Evolutionary conservation across 2,329 filamentous ascomycete genomes (phyloP), one percentile per base, ranked within the genome.

Genomic region (Aureobasidium sp.): DNA sequence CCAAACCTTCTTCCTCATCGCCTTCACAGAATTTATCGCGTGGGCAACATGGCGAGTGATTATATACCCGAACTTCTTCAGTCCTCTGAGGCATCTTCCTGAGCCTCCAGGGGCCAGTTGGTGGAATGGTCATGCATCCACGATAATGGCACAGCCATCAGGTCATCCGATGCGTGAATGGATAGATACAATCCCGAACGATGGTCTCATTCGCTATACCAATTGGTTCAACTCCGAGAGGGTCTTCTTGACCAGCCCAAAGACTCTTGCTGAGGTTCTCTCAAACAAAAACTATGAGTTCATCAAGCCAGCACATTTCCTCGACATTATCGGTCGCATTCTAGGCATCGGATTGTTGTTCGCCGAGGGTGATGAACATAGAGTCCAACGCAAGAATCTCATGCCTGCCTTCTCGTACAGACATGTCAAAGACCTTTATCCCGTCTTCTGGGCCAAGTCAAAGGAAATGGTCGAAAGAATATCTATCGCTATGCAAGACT

Each of bases 321-420:
- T 83, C 37, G 74, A 74, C 47, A 79, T 80, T 1, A 75, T 93
- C 4, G 83, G 81, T 1, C 79, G 83, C 27, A 78, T 91, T 30
- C 78, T 93, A 13, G 88, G 90, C 10, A 75, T 86, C 13, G 89
- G 89, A 10, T 77, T 93, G 15, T 75, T 97, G 41, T 77, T 97
- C 11, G 89, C 90, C 2, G 92, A 97, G 74, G 92, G 92, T n/a
- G 89, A 95, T 13, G 89, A 92, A 69, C 93, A 97, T 73, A 94
- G 88, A 76, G 77, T 83, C 2, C 79, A 81, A 66, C 68, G 79
- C 41, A 79, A 76, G 65, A 70, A 74, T 15, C 68, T 81, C 9
- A 77, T 77, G 73, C 79, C 79, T 0, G 78, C 79, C 1, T 81
- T 81, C 65, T 71, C 76, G 5, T 81, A 78, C 66, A 73, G 79